These are phyloP conservation scores for Eugenia klotzschiana DNA, from an alignment of 441 rosid species.

Conservation along the genomic window DNA sequence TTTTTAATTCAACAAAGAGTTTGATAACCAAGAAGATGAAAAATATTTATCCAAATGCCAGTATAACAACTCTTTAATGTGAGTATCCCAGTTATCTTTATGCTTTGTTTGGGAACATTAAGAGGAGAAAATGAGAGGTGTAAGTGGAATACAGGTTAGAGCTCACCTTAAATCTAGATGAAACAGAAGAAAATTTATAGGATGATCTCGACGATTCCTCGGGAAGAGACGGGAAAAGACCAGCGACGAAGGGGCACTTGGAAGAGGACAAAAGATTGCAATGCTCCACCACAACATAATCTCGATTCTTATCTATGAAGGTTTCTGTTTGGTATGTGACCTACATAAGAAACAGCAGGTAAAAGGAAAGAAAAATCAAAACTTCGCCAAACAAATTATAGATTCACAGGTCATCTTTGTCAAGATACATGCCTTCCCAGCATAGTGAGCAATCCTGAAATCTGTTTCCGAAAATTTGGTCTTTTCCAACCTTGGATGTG, in stretches of 20 bases:
- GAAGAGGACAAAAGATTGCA: constrained; percentile 85
- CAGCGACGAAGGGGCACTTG: constrained; percentile 62
- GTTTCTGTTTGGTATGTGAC: constrained; percentile 81
- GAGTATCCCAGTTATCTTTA: background rate
- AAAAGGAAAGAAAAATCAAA: background rate
- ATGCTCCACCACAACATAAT: constrained; percentile 86
- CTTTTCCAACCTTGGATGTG: constrained; percentile 68
- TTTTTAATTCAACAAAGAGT: background rate
- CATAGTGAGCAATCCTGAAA: constrained; percentile 81
- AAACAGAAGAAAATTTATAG: constrained; percentile 89
- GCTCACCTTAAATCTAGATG: constrained; percentile 80
- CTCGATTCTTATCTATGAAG: constrained; percentile 91
- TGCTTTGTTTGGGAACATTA: background rate
- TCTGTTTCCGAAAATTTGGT: constrained; percentile 95
- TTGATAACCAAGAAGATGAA: background rate
- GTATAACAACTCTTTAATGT: background rate
- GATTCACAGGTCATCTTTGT: background rate
- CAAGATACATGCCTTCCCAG: constrained; percentile 74
- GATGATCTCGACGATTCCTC: constrained; percentile 80
- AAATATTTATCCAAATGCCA: background rate
- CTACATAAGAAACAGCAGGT: constrained; percentile 26
- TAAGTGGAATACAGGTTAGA: background rate
- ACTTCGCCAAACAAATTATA: background rate
- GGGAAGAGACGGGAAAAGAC: constrained; percentile 49
- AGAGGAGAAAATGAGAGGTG: background rate